Conservation (phyloP, 371 early-diverging fungal species). For the Quaeritorhiza haematococci region DNA sequence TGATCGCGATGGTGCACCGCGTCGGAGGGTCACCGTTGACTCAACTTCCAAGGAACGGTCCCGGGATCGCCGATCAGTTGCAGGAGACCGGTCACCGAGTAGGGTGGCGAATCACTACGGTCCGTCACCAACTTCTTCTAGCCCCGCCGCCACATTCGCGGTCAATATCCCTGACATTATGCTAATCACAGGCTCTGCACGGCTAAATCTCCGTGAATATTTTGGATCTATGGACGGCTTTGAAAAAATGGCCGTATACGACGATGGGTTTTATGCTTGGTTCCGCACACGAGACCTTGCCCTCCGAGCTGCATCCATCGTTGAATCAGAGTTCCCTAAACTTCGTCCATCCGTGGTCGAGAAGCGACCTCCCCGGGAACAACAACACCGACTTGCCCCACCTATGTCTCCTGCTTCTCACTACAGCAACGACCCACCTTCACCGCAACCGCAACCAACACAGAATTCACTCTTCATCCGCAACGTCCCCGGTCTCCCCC, state of each 20-base stretch:
- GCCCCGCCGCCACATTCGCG: constrained; percentile 5
- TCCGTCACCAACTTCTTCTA: neutral
- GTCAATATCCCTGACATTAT: too few species aligned
- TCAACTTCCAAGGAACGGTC: too few species aligned
- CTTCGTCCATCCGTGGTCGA: neutral
- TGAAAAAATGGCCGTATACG: constrained; percentile 4
- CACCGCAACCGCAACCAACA: neutral
- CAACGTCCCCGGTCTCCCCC: constrained; percentile 1
- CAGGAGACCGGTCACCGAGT: too few species aligned
- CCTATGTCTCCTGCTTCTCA: too few species aligned
- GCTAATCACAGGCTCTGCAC: constrained; percentile 2
- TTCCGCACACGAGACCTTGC: constrained; percentile 9
- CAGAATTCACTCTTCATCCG: neutral
- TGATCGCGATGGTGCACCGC: too few species aligned
- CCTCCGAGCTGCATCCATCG: neutral
- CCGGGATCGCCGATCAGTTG: too few species aligned
- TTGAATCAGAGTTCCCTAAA: constrained; percentile 3
- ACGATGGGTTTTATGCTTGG: constrained; percentile 16
- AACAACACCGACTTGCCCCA: neutral
- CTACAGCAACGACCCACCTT: too few species aligned
- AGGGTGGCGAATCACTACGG: neutral
- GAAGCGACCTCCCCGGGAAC: constrained; percentile 6
- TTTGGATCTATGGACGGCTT: constrained; percentile 10
- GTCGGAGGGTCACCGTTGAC: too few species aligned
- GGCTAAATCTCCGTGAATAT: constrained; percentile 2